Conservation (phyloP, 257 asterid genomes). For the Nicotiana tomentosiformis region DNA sequence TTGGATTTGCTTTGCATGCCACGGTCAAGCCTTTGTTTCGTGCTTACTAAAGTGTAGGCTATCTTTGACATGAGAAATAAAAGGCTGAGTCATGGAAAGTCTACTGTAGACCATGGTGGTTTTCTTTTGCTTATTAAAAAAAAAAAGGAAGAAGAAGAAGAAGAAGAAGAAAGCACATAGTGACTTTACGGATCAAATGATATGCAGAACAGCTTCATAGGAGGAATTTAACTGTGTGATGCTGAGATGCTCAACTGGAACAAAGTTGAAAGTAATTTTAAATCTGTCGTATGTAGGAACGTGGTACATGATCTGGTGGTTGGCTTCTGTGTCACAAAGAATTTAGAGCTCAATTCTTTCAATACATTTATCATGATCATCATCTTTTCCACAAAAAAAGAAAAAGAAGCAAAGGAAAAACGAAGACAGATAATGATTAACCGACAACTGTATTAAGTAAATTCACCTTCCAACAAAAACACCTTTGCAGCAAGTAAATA, state of each 20-base stretch:
- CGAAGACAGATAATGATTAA: background rate
- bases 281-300: background rate
- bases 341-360: background rate
- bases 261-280: background rate
- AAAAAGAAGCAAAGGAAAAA: background rate
- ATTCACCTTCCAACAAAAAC: background rate
- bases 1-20: background rate
- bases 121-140: background rate
- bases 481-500: background rate
- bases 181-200: background rate
- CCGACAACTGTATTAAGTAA: background rate
- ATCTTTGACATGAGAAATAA: background rate
- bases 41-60: background rate
- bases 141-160: too few relatives aligned
- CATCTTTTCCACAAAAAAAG: background rate
- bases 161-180: too few relatives aligned
- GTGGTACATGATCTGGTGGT: background rate
- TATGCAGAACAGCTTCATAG: background rate
- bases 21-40: background rate
- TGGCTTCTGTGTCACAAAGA: background rate
- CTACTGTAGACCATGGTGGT: background rate
- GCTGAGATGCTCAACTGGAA: constrained; percentile 7
- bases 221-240: background rate
- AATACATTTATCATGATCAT: background rate
- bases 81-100: background rate